Evolutionary conservation across 225 moss, liverwort and hornwort species (phyloP), one percentile per base, ranked within the genome.

Genomic region (Bryoerythrophyllum caledonicum): DNA sequence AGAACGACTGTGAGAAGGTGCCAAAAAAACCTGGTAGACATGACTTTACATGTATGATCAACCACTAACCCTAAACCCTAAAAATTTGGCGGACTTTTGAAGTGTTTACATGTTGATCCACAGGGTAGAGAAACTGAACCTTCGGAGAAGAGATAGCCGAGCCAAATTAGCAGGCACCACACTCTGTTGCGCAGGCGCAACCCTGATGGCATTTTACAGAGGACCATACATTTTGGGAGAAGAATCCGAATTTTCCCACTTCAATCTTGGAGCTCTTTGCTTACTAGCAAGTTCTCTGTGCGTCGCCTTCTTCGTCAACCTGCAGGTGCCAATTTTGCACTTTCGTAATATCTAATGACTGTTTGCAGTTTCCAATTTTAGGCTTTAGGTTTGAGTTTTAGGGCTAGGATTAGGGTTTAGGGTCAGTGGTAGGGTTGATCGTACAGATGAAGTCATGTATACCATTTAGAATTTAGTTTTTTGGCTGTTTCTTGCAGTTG

Each of bases 121-220:
- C 85, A 91, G 91, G 80, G 82, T 88, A 62, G 96, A 97, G 74
- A 83, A 67, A 25, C n/a, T 94, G 68, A 80, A 78, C 53, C 80
- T 94, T 85, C 82, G 76, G 77, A 86, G 96, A 81, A 78, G 92
- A 76, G 92, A 91, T 72, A 80, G 96, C 71, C 88, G 83, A 58
- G 85, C 85, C 9, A 97, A 90, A 78, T 67, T 93, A n/a, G 82
- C 85, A 46, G 96, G 96, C n/a, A 80, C 89, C 8, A 70, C 67
- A 4, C 46, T 87, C 8, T 91, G 90, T 71, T 94, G 91, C 61
- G 74, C 72, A 10, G 92, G 96, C 26, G 94, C 91, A 32, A 65
- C 82, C 20, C 52, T 93, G 16, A 85, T 97, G 84, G 76, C 72
- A 35, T 78, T 91, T 40, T 97, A 89, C 62, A 82, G 81, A 68